Base-by-base conservation (phyloP, 139 green algal species). In the Tetraselmis striata region DNA sequence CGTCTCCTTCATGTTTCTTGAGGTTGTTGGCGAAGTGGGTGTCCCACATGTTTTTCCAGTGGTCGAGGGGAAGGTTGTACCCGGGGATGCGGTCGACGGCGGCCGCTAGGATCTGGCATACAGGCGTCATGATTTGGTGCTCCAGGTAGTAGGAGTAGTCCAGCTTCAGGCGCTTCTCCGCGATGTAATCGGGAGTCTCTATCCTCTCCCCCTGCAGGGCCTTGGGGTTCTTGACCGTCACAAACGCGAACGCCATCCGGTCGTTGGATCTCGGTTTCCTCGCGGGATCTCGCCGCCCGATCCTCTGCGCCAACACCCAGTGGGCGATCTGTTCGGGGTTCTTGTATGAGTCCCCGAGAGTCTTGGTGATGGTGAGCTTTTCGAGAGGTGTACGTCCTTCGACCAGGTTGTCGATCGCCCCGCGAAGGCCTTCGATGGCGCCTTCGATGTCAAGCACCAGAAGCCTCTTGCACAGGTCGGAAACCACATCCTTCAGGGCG, bases 71-170 rank as follows among this genome's bases (percentile, higher is more conserved):
- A n/a, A n/a, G n/a, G n/a, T n/a, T n/a, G 77, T 76, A 82, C 2
- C 82, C 82, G 1, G 77, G 29, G 1, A 86, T 27, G 0, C 31
- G 1, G 30, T 86, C 83, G 0, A 83, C 1, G 1, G 80, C 78
- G 1, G 79, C 29, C 23, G 26, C 28, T 25, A 77, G 83, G 0
- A 86, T 2, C 77, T 86, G 83, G 1, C 28, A 1, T 11, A 86
- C 67, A 0, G 83, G 83, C 31, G 79, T 83, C 67, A 86, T 83
- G 32, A 86, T 78, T 30, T 86, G 83, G 28, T 86, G 78, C 0
- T n/a, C 75, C 23, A 86, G 83, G 83, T 86, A 86, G 28, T 79
- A 81, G 1, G 59, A 1, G 58, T 58, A 80, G 32, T 86, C 83
- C 2, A 27, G 74, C 1, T 24, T 30, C 0, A 86, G 32, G 0